A percentile compares a stretch with the other conserved stretches of the same genome.
These are phyloP conservation scores for Ogataea ganodermae DNA, from an alignment of 805 yeast species.

Conservation along the genomic window DNA sequence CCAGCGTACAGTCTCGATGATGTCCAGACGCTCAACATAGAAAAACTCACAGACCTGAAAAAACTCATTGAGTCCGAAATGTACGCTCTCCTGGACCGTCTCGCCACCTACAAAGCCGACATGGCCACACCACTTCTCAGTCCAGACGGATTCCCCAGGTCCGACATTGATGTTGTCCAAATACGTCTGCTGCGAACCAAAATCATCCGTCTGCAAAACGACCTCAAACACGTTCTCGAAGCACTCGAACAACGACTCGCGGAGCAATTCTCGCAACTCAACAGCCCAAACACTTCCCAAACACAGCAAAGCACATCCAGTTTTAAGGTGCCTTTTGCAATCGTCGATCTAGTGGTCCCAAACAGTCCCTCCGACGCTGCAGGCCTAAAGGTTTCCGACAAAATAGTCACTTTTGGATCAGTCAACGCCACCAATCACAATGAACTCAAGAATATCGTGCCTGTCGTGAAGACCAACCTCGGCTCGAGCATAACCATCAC, in stretches of 20 bases:
- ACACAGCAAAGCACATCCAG: conserved; percentile 10
- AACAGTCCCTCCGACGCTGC: conserved; percentile 59
- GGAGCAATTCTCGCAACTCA: conserved; percentile 32
- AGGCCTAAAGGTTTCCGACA: conserved; percentile 56
- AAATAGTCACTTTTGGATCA: conserved; percentile 53
- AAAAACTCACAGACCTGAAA: conserved; percentile 36
- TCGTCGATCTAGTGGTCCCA: conserved; percentile 48
- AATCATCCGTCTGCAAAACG: conserved; percentile 71
- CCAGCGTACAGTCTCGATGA: conserved; percentile 19
- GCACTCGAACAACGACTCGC: conserved; percentile 49
- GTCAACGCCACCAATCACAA: conserved; percentile 54
- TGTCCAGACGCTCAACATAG: conserved; percentile 16
- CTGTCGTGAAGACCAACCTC: conserved; percentile 41
- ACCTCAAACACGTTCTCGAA: conserved; percentile 51
- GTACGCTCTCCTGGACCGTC: conserved; percentile 41
- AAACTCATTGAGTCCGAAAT: conserved; percentile 44
- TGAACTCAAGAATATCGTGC: conserved; percentile 46
- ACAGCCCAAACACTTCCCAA: neutral
- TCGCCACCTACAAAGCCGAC: conserved; percentile 40
- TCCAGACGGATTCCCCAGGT: conserved; percentile 81
- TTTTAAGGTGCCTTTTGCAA: conserved; percentile 52
- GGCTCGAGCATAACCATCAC: conserved; percentile 24
- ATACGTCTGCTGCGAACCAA: conserved; percentile 62
- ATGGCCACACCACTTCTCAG: conserved; percentile 68
- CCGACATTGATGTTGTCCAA: conserved; percentile 77